A percentile compares a stretch with the other conserved stretches of the same genome.
These are phyloP conservation scores for Crithidia bombi DNA, from an alignment of 208 protist genomes.

Conservation along the genomic window DNA sequence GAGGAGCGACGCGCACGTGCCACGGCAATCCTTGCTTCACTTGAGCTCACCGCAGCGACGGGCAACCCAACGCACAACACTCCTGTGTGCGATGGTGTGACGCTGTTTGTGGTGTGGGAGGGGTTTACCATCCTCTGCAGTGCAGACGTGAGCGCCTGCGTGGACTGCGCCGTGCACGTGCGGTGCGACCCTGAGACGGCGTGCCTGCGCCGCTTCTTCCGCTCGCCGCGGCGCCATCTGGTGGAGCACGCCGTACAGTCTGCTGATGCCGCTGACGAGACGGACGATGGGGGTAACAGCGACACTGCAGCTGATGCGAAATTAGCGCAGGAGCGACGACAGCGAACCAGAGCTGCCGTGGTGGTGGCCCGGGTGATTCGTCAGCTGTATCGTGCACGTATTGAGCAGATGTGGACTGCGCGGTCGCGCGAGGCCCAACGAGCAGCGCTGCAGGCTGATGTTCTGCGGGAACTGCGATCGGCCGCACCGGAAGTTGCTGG, in stretches of 20 bases:
- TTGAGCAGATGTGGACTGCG: conserved; percentile 37
- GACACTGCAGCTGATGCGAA: not conserved
- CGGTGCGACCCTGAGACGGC: conserved; percentile 51
- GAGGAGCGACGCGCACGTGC: conserved; percentile 10
- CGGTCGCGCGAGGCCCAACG: conserved; percentile 30
- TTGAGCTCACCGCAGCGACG: not conserved
- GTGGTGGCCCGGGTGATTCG: conserved; percentile 19
- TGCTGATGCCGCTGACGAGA: not conserved
- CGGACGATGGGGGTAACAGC: not conserved
- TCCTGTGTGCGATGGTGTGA: not conserved
- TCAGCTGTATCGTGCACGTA: conserved; percentile 36
- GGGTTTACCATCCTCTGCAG: conserved; percentile 53
- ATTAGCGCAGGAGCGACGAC: not conserved
- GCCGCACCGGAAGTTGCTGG: not conserved
- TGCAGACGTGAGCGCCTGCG: conserved; percentile 14
- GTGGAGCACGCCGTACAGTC: not conserved
- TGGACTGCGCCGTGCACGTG: conserved; percentile 50
- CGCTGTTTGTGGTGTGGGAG: conserved; percentile 57
- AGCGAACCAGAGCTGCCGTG: not conserved
- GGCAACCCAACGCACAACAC: not conserved
- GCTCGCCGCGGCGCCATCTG: conserved; percentile 46
- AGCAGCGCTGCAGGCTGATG: not conserved
- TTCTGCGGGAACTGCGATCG: conserved; percentile 10
- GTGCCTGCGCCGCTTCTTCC: conserved; percentile 61
- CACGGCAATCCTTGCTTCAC: not conserved